Conservation (phyloP, 345 rosid species). For the Luvunga scandens region DNA sequence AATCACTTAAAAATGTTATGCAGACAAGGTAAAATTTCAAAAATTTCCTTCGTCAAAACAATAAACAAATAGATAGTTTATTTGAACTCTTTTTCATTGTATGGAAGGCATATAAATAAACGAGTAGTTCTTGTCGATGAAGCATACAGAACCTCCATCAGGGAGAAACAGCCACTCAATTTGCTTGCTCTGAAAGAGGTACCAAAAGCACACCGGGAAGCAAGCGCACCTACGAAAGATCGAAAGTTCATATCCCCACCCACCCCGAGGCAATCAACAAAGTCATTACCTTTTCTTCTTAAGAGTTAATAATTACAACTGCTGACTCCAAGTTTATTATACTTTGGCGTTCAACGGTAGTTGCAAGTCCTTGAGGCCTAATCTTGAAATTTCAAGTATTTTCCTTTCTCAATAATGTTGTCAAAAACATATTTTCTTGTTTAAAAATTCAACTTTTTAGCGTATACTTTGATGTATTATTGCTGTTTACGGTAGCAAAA, state of each 20-base stretch:
- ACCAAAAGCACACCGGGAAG: background rate
- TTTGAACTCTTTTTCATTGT: background rate
- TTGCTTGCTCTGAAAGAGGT: background rate
- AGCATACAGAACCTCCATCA: background rate
- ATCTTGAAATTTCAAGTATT: background rate
- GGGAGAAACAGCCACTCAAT: too few relatives aligned
- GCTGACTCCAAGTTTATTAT: background rate
- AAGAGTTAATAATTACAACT: constrained; percentile 1
- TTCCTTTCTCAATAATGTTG: background rate
- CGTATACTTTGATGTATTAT: background rate
- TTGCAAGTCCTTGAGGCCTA: background rate
- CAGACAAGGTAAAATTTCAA: constrained; percentile 18
- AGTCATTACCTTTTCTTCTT: constrained; percentile 11
- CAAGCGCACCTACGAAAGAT: background rate
- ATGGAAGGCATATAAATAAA: background rate
- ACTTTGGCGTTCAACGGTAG: background rate
- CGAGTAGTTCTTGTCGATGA: background rate
- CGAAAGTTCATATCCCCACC: too few relatives aligned
- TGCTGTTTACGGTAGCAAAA: background rate
- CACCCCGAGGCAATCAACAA: background rate
- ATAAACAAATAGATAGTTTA: background rate
- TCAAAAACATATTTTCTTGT: background rate
- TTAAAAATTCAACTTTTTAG: background rate
- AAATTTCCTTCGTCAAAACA: background rate
- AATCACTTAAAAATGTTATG: constrained; percentile 23